Conservation (phyloP, 306 rosid species). For the Canavalia ensiformis region DNA sequence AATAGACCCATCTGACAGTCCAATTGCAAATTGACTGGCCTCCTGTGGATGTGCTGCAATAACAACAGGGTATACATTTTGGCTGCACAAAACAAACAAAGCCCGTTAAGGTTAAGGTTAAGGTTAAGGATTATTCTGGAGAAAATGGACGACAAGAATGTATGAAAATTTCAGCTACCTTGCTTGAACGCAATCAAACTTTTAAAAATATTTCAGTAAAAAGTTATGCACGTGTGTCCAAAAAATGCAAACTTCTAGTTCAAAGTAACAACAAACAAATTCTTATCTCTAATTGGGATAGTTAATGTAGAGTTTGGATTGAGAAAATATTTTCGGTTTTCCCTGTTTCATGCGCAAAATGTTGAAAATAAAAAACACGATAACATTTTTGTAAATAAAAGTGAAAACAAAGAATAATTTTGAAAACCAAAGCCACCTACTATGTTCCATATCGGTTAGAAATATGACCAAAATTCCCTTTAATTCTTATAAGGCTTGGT, state of each 20-base stretch:
- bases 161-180: neutral
- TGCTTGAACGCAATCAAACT: neutral
- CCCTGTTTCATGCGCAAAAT: too few species aligned
- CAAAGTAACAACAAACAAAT: neutral
- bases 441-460: neutral
- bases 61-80: conserved; percentile 61
- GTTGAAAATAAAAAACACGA: too few species aligned
- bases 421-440: neutral
- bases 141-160: neutral
- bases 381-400: too few species aligned
- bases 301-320: too few species aligned
- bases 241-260: neutral
- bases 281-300: neutral
- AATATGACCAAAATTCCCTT: too few species aligned
- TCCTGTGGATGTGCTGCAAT: conserved; percentile 72
- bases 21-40: conserved; percentile 73
- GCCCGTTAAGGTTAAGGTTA: neutral
- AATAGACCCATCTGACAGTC: conserved; percentile 72
- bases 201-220: neutral
- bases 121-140: neutral
- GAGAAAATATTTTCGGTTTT: too few species aligned
- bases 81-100: conserved; percentile 57
- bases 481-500: too few species aligned
- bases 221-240: neutral
- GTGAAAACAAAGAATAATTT: too few species aligned